Evolutionary conservation across 805 yeast species (phyloP).

Genomic region (Metschnikowia amazonensis): DNA sequence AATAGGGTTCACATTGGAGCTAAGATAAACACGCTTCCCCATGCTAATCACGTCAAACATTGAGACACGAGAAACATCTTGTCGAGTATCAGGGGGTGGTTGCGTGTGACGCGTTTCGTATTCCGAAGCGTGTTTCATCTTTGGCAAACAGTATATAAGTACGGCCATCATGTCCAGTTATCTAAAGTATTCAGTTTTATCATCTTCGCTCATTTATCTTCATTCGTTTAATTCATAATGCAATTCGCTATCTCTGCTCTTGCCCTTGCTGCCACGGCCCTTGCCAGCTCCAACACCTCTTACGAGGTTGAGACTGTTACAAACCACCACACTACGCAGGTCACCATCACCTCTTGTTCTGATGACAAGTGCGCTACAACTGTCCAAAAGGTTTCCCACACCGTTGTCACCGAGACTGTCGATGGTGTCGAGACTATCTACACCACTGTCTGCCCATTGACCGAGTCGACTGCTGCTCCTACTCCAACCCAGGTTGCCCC

Average conservation of each 20-base stretch:
- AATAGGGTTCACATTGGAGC: not conserved
- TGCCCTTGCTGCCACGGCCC: constrained; percentile 21
- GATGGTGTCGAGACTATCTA: constrained; percentile 24
- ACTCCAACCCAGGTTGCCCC: constrained; percentile 8
- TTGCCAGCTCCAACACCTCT: constrained; percentile 21
- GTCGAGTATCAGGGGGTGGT: constrained; percentile 1
- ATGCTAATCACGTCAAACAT: not conserved
- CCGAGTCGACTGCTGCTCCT: constrained; percentile 15
- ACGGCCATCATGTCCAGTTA: not conserved
- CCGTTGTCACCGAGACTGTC: constrained; percentile 24
- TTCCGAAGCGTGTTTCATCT: not conserved
- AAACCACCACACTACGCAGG: constrained; percentile 23
- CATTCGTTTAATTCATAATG: constrained; percentile 16
- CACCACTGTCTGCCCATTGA: constrained; percentile 20
- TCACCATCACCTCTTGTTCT: constrained; percentile 27
- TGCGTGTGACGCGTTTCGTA: not conserved
- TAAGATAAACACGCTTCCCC: constrained; percentile 4
- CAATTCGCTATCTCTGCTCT: constrained; percentile 20
- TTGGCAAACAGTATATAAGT: constrained; percentile 3
- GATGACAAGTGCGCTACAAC: constrained; percentile 20
- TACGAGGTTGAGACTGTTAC: constrained; percentile 19
- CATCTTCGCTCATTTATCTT: constrained; percentile 2
- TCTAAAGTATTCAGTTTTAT: not conserved
- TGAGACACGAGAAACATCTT: not conserved
- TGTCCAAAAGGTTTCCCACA: constrained; percentile 13